These are phyloP conservation scores for Pistacia integerrima DNA, from an alignment of 345 rosid genomes.

Conservation along the genomic window DNA sequence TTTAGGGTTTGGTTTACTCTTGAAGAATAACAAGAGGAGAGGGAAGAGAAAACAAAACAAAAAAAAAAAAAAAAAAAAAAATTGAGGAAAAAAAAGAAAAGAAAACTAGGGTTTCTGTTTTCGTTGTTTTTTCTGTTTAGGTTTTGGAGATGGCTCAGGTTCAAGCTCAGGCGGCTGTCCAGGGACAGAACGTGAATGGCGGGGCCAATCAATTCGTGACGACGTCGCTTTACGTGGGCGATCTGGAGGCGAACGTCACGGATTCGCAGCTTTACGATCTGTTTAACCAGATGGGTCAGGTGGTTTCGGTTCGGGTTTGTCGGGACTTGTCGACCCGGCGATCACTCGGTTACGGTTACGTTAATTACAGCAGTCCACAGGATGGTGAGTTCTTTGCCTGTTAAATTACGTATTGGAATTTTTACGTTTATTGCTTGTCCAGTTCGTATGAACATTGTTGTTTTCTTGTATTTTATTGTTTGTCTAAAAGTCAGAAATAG, in stretches of 20 bases:
- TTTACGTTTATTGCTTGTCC: not conserved
- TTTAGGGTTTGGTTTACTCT: constrained; percentile 29
- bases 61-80: constrained; percentile 6
- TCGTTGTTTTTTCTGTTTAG: no score
- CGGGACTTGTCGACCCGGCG: constrained; percentile 72
- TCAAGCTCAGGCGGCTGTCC: constrained; percentile 49
- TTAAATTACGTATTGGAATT: not conserved
- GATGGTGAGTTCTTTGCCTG: constrained; percentile 55
- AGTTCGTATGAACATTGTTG: not conserved
- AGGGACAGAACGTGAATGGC: constrained; percentile 46
- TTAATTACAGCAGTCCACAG: constrained; percentile 66
- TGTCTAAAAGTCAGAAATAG: not conserved
- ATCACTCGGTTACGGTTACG: constrained; percentile 92
- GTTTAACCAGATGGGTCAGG: constrained; percentile 81
- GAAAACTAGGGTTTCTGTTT: no score
- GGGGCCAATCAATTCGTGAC: constrained; percentile 50
- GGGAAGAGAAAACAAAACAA: constrained; percentile 46
- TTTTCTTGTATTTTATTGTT: not conserved
- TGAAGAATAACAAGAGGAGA: constrained; percentile 73
- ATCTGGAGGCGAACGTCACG: constrained; percentile 74
- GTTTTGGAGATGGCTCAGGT: constrained; percentile 38
- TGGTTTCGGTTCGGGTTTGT: constrained; percentile 82
- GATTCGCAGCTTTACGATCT: constrained; percentile 85
- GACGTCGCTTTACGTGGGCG: constrained; percentile 92
- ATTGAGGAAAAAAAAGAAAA: constrained; percentile 3